These are phyloP conservation scores for Mucor mucedo DNA, from an alignment of 371 early-diverging fungal genomes.

Conservation along the genomic window DNA sequence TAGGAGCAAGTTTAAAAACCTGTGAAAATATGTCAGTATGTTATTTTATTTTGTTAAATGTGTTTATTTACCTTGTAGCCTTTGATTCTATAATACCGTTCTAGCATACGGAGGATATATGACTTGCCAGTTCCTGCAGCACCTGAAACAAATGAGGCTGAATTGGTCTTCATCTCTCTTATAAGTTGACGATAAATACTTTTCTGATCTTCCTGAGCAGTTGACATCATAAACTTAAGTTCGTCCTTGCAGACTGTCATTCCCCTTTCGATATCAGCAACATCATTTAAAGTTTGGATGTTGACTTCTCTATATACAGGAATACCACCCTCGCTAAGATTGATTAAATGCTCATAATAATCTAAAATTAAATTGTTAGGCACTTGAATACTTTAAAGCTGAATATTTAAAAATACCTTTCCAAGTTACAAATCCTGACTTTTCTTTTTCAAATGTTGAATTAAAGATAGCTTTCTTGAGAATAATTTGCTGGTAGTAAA, in stretches of 20 bases:
- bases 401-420: background rate
- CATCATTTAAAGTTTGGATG: background rate
- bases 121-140: too few species aligned
- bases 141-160: background rate
- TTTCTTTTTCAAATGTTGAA: conserved; percentile 5
- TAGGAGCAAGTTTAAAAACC: conserved; percentile 13
- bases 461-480: conserved; percentile 2
- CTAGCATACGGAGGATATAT: conserved; percentile 4
- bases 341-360: conserved; percentile 11
- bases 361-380: too few species aligned
- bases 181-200: background rate
- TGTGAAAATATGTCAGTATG: background rate
- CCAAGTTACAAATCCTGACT: background rate
- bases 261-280: conserved; percentile 1
- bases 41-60: background rate
- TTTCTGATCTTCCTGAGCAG: background rate
- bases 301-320: background rate
- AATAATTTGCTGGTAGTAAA: conserved; percentile 13
- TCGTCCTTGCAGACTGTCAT: background rate
- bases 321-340: conserved; percentile 3
- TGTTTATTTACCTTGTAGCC: conserved; percentile 3
- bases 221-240: conserved; percentile 2
- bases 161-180: background rate
- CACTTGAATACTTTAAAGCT: too few species aligned
- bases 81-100: conserved; percentile 7